Evolutionary conservation across 2,329 filamentous ascomycete species (phyloP).

Genomic region (Penicillium digitatum): DNA sequence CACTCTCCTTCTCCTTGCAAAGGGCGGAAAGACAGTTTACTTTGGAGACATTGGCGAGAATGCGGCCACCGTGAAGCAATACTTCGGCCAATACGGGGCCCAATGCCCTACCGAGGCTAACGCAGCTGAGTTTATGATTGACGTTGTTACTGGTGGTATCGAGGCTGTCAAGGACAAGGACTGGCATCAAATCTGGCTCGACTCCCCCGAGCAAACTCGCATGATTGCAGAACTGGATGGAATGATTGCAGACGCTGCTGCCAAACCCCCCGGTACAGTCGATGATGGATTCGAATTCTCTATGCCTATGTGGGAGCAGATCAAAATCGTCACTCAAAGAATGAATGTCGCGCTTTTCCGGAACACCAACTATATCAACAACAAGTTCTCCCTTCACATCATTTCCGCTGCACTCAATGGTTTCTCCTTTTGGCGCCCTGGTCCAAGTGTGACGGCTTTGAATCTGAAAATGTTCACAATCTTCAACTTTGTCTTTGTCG

Average conservation of each 20-base stretch:
- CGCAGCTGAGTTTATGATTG: constrained; percentile 26
- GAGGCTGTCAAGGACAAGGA: constrained; percentile 12
- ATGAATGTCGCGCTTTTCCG: constrained; percentile 10
- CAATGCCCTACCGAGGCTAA: constrained; percentile 13
- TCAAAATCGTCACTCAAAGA: constrained; percentile 5
- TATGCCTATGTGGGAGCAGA: constrained; percentile 9
- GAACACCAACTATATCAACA: constrained; percentile 9
- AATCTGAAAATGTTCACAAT: constrained; percentile 11
- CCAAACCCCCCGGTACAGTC: constrained; percentile 4
- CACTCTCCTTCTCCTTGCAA: constrained; percentile 61
- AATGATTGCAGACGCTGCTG: constrained; percentile 3
- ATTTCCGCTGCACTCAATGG: constrained; percentile 6
- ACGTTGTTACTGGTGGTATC: constrained; percentile 55
- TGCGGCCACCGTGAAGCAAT: constrained; percentile 57
- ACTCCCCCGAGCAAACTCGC: constrained; percentile 2
- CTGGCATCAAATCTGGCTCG: constrained; percentile 10
- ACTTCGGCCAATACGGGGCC: constrained; percentile 62
- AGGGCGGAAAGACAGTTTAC: constrained; percentile 63
- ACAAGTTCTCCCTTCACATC: constrained; percentile 8
- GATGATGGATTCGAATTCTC: constrained; percentile 11
- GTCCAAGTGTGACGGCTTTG: constrained; percentile 1
- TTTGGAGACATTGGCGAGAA: constrained; percentile 64
- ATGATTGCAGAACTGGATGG: constrained; percentile 4
- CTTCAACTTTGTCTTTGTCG: constrained; percentile 10
- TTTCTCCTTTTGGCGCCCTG: constrained; percentile 10